Conservation (phyloP, 1,139 yeast species). For the Geotrichum reessii region DNA sequence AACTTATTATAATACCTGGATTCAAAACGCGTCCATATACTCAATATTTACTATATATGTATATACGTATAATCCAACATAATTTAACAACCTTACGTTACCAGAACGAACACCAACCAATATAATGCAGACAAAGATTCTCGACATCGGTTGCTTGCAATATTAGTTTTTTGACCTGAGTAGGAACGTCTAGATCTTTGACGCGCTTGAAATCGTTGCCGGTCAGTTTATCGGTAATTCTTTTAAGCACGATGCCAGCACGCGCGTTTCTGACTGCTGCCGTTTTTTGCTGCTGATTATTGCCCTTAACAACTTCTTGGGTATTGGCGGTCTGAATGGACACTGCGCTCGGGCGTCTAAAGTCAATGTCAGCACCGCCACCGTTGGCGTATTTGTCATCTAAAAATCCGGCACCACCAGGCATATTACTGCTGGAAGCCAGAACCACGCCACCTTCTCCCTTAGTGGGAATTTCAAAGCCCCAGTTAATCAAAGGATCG, state of each 20-base stretch:
- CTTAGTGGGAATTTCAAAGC: conserved; percentile 85
- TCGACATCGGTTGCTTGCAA: conserved; percentile 97
- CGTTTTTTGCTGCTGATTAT: conserved; percentile 51
- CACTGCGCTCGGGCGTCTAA: conserved; percentile 10
- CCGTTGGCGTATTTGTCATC: conserved; percentile 5
- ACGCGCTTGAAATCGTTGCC: conserved; percentile 85
- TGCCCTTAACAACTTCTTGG: conserved; percentile 1
- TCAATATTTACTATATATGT: no score
- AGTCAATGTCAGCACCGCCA: conserved; percentile 1
- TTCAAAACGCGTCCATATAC: no score
- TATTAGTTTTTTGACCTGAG: conserved; percentile 88
- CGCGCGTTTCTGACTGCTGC: conserved; percentile 66
- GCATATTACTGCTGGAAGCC: conserved; percentile 36
- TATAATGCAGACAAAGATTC: conserved; percentile 90
- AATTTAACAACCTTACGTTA: conserved; percentile 29
- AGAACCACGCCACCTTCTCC: conserved; percentile 71
- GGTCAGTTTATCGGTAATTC: conserved; percentile 86
- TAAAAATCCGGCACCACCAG: conserved; percentile 10
- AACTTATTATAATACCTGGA: no score
- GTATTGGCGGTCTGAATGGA: neutral
- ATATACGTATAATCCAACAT: neutral
- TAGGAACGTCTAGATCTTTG: conserved; percentile 69
- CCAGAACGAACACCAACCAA: conserved; percentile 99
- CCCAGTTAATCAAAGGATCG: conserved; percentile 98
- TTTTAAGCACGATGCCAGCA: conserved; percentile 80